Conservation (phyloP, 345 rosid species). For the Bretschneidera sinensis region DNA sequence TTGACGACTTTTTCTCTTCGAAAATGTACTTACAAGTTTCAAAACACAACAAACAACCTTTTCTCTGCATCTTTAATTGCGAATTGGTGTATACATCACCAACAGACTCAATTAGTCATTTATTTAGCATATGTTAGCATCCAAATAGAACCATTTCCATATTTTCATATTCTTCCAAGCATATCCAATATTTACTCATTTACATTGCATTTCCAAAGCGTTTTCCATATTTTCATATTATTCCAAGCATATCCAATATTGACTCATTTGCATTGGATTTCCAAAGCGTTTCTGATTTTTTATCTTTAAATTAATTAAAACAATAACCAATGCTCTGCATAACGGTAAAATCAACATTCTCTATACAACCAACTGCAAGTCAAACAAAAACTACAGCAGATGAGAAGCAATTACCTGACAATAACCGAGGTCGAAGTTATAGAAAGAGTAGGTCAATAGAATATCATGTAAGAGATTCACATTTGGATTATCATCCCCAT, state of each 20-base stretch:
- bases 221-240: background rate
- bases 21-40: too few relatives aligned
- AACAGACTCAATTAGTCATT: background rate
- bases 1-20: too few relatives aligned
- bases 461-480: slow-evolving; percentile 77
- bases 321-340: background rate
- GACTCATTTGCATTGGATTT: background rate
- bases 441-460: slow-evolving; percentile 86
- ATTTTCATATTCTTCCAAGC: background rate
- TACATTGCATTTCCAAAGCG: slow-evolving; percentile 4
- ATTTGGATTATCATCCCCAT: slow-evolving; percentile 88
- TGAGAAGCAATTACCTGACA: slow-evolving; percentile 69
- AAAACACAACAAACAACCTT: too few relatives aligned
- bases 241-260: too few relatives aligned
- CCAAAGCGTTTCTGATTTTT: background rate
- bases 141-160: background rate
- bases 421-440: slow-evolving; percentile 96
- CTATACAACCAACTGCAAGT: background rate
- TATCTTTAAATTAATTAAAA: background rate
- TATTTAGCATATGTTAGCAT: background rate
- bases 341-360: background rate
- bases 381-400: slow-evolving; percentile 7
- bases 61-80: too few relatives aligned
- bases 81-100: too few relatives aligned
- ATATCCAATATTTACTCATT: slow-evolving; percentile 3